A percentile compares a stretch with the other conserved stretches of the same genome.
Evolutionary conservation across 73 alveolate species (phyloP).

Genomic region (Paramecium biaurelia): DNA sequence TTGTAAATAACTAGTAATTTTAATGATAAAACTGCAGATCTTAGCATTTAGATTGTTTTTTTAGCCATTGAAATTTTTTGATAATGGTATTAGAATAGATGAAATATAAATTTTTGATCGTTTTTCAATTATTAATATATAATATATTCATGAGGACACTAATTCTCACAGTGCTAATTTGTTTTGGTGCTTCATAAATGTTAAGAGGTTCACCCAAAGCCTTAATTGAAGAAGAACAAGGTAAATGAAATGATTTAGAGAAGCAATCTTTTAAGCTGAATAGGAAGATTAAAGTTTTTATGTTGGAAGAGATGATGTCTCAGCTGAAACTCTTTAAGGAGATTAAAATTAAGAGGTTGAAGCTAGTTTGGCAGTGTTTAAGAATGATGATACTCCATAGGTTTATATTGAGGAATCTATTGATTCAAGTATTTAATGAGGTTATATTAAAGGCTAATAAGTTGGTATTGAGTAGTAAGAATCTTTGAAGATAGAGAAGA

Average conservation of each 20-base stretch:
- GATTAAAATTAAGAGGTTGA: neutral
- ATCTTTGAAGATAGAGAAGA: neutral
- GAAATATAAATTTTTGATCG: constrained; percentile 9
- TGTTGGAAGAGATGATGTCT: neutral
- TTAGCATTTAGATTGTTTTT: neutral
- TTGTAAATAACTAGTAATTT: neutral
- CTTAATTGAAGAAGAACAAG: constrained; percentile 45
- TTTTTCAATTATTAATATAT: constrained; percentile 14
- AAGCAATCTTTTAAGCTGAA: neutral
- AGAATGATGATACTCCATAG: neutral
- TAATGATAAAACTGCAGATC: neutral
- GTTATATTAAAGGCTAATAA: neutral
- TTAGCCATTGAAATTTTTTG: neutral
- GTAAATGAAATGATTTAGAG: neutral
- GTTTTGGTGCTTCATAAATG: constrained; percentile 32
- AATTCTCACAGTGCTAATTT: constrained; percentile 11
- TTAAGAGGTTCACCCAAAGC: constrained; percentile 32
- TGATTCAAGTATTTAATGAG: neutral
- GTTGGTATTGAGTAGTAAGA: neutral
- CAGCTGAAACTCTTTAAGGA: neutral
- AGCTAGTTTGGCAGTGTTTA: constrained; percentile 38
- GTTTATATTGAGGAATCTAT: constrained; percentile 17
- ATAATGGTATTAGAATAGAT: neutral
- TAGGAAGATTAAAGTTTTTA: constrained; percentile 30
- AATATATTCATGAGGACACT: constrained; percentile 32